Evolutionary conservation across 164 flowering plant species (phyloP), one percentile per base, ranked within the genome.

Genomic region (Tinospora cordifolia): DNA sequence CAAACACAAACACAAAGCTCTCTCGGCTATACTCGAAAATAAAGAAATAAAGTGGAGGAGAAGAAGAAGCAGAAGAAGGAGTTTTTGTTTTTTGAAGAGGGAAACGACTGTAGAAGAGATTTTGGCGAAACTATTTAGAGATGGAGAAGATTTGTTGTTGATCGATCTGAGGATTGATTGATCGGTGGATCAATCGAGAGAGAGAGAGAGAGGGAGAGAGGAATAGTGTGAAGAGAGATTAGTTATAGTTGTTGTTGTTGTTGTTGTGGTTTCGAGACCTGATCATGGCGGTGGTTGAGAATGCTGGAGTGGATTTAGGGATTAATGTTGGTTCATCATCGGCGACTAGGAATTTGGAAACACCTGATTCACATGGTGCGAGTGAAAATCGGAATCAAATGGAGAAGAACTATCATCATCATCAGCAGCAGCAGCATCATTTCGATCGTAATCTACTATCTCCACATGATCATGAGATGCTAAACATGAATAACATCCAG

Each of bases 201-300:
- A n/a, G 60, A 44, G 47, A 21, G 24, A 54, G n/a, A n/a, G 60
- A 5, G 60, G 0, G 10, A n/a, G 60, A 44, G 47, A 21, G 24
- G n/a, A 15, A 54, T 54, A 8, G 7, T 54, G 7, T 21, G 59
- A 13, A 3, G 21, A 44, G 14, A 38, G 54, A 12, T 14, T 11
- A n/a, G 60, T 54, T 17, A n/a, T 54, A n/a, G n/a, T 54, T 54
- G 1, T 54, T n/a, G 59, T 54, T 54, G 24, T 54, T 54, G 25
- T 54, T 24, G 21, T 54, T 24, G 40, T 26, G 21, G 17, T 22
- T 51, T 51, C 30, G 8, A 10, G 62, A 3, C 15, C 59, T 44
- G 60, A 71, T 74, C 79, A 87, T 87, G 89, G 88, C 87, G 17
- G 87, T 86, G 14, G 87, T 79, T 60, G 89, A 86, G 75, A 87